These are phyloP conservation scores for Neurospora terricola DNA, from an alignment of 495 filamentous ascomycete genomes.

Conservation along the genomic window DNA sequence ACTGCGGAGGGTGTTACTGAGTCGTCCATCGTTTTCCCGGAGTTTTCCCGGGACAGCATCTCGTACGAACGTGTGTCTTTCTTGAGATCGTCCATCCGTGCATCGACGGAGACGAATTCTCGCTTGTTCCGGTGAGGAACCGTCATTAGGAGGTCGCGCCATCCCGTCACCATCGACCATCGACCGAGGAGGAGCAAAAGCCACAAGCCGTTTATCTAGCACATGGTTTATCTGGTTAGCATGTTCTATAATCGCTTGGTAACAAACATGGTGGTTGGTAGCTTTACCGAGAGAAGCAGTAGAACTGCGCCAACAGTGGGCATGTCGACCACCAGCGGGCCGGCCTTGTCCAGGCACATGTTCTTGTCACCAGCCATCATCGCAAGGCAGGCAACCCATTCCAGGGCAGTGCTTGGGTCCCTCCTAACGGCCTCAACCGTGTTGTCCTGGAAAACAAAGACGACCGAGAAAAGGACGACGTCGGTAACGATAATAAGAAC, in stretches of 20 bases:
- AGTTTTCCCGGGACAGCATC: slow-evolving; percentile 54
- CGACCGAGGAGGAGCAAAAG: slow-evolving; percentile 71
- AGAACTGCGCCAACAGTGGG: slow-evolving; percentile 73
- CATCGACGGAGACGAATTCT: slow-evolving; percentile 88
- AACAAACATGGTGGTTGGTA: background rate
- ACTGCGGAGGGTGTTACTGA: slow-evolving; percentile 36
- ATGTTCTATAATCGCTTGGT: background rate
- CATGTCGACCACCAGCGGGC: slow-evolving; percentile 54
- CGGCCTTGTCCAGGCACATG: slow-evolving; percentile 49
- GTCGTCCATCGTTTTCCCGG: slow-evolving; percentile 34
- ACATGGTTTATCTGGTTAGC: slow-evolving; percentile 5
- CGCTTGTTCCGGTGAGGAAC: slow-evolving; percentile 32
- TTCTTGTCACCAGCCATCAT: slow-evolving; percentile 49
- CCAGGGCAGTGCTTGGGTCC: slow-evolving; percentile 40
- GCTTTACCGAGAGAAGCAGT: slow-evolving; percentile 64
- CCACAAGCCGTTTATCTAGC: slow-evolving; percentile 74
- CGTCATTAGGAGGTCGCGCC: slow-evolving; percentile 55
- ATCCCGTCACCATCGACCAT: slow-evolving; percentile 72
- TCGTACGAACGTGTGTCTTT: slow-evolving; percentile 66
- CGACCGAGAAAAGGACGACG: slow-evolving; percentile 81
- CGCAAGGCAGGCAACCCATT: slow-evolving; percentile 66
- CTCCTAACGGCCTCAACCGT: slow-evolving; percentile 45
- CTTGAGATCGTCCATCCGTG: slow-evolving; percentile 48
- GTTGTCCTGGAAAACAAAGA: slow-evolving; percentile 79
- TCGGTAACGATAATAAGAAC: slow-evolving; percentile 81